Base-by-base conservation (phyloP, 306 rosid genomes). In the Purshia tridentata region DNA sequence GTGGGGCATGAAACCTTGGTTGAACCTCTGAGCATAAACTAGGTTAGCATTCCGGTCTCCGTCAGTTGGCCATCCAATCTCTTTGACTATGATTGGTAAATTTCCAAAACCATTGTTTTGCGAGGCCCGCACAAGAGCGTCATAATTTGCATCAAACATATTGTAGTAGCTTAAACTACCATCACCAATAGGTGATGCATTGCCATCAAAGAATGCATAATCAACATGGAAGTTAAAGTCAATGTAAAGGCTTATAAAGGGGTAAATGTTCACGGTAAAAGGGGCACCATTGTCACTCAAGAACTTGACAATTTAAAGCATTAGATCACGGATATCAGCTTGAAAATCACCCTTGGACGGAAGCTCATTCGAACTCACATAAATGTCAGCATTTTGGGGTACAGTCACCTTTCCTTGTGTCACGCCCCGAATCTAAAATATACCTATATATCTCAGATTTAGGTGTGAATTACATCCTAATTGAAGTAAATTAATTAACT, bases 61-160 rank as follows among this genome's bases (percentile, higher is more conserved):
- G 49, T 91, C 94, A 22, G 93, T 90, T 15, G 97, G 93, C 97
- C 97, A 88, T 19, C 97, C 97, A 78, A 90, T 84, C 84, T 90
- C 97, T 45, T 93, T 93, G 14, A 90, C 81, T 22, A 87, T 75
- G 57, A 90, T 84, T 39, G 89, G 79, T 74, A 91, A 46, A 72
- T 91, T 88, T 72, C 86, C 90, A 67, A 81, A 87, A 22, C 97
- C 94, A 78, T 87, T 87, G 72, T 77, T 88, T 55, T 91, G 86
- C 47, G 88, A 74, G 56, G 97, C 86, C 94, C 92, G 88, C 68
- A 87, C 80, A 79, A 91, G 92, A 6, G 97, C 87, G 37, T 91
- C 97, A 22, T 85, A 86, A 70, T 88, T 90, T 37, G 93, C 97
- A 78, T 86, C 97, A 64, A 90, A 88, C 72, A 85, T 89, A 70